Conservation (phyloP, 345 rosid species). For the Aurinia saxatilis region DNA sequence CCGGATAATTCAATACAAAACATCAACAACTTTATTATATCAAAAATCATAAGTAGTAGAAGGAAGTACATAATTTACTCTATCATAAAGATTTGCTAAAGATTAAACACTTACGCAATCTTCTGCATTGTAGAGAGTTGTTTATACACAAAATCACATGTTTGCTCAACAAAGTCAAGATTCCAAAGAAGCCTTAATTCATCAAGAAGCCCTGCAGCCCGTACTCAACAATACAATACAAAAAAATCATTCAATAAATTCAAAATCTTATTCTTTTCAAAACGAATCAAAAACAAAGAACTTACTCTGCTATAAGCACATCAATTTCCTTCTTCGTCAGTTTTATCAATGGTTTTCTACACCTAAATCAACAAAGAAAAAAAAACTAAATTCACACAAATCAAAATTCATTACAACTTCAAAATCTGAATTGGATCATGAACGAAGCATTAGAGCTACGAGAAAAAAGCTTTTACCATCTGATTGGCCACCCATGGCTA, state of each 20-base stretch:
- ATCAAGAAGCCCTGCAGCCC: constrained; percentile 82
- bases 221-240: too few relatives aligned
- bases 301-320: constrained; percentile 70
- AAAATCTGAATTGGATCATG: too few relatives aligned
- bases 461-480: too few relatives aligned
- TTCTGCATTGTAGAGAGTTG: constrained; percentile 67
- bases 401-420: too few relatives aligned
- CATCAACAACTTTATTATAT: too few relatives aligned
- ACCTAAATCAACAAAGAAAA: neutral
- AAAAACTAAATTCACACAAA: too few relatives aligned
- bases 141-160: constrained; percentile 56
- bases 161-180: constrained; percentile 65
- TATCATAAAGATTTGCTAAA: too few relatives aligned
- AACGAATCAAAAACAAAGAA: neutral
- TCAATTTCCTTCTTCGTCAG: constrained; percentile 75
- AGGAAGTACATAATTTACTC: too few relatives aligned
- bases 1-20: too few relatives aligned
- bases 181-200: constrained; percentile 56
- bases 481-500: too few relatives aligned
- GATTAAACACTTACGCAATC: constrained; percentile 36
- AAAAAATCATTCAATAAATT: neutral
- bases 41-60: too few relatives aligned
- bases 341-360: constrained; percentile 80
- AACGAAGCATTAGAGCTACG: too few relatives aligned
- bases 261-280: neutral